Evolutionary conservation across 2,329 filamentous ascomycete genomes (phyloP).

Genomic region (Fusarium sp.): DNA sequence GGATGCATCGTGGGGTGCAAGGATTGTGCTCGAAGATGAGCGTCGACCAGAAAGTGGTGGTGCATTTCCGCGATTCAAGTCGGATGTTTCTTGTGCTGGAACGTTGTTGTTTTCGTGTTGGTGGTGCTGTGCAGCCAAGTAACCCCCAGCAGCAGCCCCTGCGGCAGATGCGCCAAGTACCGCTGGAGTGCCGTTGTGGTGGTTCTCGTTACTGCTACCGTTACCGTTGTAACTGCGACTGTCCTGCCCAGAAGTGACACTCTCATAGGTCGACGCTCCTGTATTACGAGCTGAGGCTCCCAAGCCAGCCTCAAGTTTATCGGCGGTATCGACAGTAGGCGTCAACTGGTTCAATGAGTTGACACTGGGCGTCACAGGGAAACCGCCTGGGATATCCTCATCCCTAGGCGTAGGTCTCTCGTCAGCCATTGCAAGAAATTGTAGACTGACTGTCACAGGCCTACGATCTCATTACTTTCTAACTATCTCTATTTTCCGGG

Average conservation of each 20-base stretch:
- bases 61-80: background rate
- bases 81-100: background rate
- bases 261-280: background rate
- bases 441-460: background rate
- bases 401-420: slow-evolving; percentile 39
- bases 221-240: background rate
- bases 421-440: slow-evolving; percentile 29
- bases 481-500: background rate
- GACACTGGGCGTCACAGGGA: slow-evolving; percentile 40
- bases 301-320: slow-evolving; percentile 29
- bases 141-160: slow-evolving; percentile 3
- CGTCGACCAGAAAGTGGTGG: background rate
- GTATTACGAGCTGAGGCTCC: slow-evolving; percentile 1
- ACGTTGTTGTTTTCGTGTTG: background rate
- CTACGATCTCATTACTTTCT: background rate
- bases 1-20: background rate
- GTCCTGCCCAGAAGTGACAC: slow-evolving; percentile 1
- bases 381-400: slow-evolving; percentile 45
- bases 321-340: slow-evolving; percentile 7
- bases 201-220: background rate
- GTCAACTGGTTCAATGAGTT: slow-evolving; percentile 21
- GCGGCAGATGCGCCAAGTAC: slow-evolving; percentile 7
- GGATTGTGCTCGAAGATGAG: slow-evolving; percentile 28
- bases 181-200: background rate
- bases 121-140: background rate